Percentiles rank a stretch among this genome's conserved stretches.
Conservation (phyloP, 2,329 filamentous ascomycete species). For the Plenodomus lindquistii region DNA sequence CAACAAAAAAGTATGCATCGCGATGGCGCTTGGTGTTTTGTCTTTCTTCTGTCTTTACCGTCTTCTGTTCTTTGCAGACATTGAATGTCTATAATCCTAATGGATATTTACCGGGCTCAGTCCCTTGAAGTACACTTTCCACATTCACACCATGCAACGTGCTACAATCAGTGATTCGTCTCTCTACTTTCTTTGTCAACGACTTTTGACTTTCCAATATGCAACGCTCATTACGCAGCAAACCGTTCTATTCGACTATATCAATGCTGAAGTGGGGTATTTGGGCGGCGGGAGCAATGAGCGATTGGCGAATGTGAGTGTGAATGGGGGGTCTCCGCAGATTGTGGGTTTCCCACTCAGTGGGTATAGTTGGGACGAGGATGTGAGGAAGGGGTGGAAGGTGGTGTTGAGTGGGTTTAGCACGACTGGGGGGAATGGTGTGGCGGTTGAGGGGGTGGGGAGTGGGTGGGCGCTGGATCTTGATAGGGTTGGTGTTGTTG, state of each 20-base stretch:
- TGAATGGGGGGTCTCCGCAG: slow-evolving; percentile 21
- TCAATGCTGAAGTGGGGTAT: slow-evolving; percentile 22
- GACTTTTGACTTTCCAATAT: slow-evolving; percentile 26
- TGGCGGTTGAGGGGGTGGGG: slow-evolving; percentile 15
- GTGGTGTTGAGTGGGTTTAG: slow-evolving; percentile 22
- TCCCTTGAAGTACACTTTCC: background rate
- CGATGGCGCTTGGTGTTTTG: slow-evolving; percentile 24
- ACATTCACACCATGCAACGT: background rate
- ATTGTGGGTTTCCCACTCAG: slow-evolving; percentile 22
- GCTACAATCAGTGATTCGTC: too few relatives aligned
- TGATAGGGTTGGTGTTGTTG: slow-evolving; percentile 18
- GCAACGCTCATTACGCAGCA: slow-evolving; percentile 20
- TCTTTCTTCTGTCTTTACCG: slow-evolving; percentile 9
- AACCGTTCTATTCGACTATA: slow-evolving; percentile 19
- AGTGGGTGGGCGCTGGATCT: slow-evolving; percentile 18
- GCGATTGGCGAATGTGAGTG: slow-evolving; percentile 19
- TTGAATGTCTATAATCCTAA: slow-evolving; percentile 41
- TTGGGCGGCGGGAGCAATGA: slow-evolving; percentile 18
- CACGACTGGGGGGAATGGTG: slow-evolving; percentile 17
- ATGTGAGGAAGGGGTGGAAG: slow-evolving; percentile 16
- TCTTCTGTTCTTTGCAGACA: slow-evolving; percentile 27
- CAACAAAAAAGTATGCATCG: slow-evolving; percentile 21
- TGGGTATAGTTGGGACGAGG: slow-evolving; percentile 22
- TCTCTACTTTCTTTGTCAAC: too few relatives aligned
- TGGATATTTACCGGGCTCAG: background rate